phyloP scores from a whole-genome alignment of 441 rosid species.

The Arabidopsis hybrid region DNA sequence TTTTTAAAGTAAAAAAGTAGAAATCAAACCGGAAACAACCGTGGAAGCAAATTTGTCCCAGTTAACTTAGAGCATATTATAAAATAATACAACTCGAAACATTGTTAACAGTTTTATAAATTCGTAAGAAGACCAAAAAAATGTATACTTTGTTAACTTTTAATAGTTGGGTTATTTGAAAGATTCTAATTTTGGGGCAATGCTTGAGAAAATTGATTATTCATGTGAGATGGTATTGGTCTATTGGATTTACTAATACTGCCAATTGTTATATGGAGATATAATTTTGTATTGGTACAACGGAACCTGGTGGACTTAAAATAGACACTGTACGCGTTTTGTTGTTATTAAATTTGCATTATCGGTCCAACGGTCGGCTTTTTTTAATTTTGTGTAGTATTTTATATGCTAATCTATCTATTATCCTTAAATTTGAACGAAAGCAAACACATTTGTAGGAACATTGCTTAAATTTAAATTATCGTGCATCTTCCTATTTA shows the following conservation, averaged over 20 bases:
- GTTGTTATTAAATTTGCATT: conserved; percentile 24
- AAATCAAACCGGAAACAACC: not conserved
- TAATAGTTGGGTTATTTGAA: not conserved
- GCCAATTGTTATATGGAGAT: conserved; percentile 5
- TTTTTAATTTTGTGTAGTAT: not conserved
- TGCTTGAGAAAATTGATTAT: not conserved
- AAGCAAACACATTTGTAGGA: conserved; percentile 25
- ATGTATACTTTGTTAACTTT: not conserved
- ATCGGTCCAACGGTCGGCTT: conserved; percentile 37
- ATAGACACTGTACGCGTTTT: not conserved
- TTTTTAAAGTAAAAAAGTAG: not conserved
- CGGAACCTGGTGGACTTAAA: conserved; percentile 16
- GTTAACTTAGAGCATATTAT: no score
- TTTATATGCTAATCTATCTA: not conserved
- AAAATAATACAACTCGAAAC: not conserved
- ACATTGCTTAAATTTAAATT: conserved; percentile 8
- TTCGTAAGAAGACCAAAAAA: not conserved
- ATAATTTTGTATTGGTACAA: conserved; percentile 9
- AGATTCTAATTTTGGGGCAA: not conserved
- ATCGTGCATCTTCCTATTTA: not conserved
- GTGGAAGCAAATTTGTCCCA: no score
- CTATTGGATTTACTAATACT: conserved; percentile 15
- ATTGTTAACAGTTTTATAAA: not conserved
- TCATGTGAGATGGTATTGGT: not conserved
- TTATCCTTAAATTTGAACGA: conserved; percentile 24